Percentiles rank a stretch among this genome's conserved stretches.
These are phyloP conservation scores for Amanita molliuscula DNA, from an alignment of 768 basidiomycete species.

Conservation along the genomic window DNA sequence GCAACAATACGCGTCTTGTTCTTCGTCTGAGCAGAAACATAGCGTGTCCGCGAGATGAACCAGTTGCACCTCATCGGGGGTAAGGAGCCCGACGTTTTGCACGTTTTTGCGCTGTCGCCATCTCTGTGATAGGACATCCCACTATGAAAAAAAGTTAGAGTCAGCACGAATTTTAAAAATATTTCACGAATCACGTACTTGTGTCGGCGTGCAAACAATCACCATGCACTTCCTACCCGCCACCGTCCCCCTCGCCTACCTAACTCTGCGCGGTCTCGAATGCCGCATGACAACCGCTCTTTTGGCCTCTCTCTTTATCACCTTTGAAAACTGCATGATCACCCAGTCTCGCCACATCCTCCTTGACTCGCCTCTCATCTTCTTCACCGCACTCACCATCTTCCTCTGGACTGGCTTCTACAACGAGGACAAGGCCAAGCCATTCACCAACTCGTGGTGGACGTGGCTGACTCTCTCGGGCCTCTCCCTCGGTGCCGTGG, in stretches of 20 bases:
- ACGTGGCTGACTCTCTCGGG: slow-evolving; percentile 82
- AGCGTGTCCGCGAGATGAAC: slow-evolving; percentile 96
- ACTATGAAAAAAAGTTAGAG: slow-evolving; percentile 35
- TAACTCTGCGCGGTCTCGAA: slow-evolving; percentile 88
- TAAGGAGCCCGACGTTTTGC: slow-evolving; percentile 84
- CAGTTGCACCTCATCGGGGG: slow-evolving; percentile 92
- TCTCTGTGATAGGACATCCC: slow-evolving; percentile 89
- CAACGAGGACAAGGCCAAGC: slow-evolving; percentile 78
- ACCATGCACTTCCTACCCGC: slow-evolving; percentile 98
- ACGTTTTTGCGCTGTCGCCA: slow-evolving; percentile 98
- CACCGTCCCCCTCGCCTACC: slow-evolving; percentile 84
- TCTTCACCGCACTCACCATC: slow-evolving; percentile 88
- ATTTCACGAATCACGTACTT: slow-evolving; percentile 37
- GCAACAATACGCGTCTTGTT: slow-evolving; percentile 91
- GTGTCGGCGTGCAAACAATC: slow-evolving; percentile 86
- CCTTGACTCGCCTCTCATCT: slow-evolving; percentile 95
- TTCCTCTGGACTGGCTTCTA: slow-evolving; percentile 87
- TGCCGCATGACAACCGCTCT: slow-evolving; percentile 89
- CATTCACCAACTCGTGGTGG: slow-evolving; percentile 91
- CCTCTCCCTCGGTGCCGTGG: slow-evolving; percentile 82
- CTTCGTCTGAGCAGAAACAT: slow-evolving; percentile 90
- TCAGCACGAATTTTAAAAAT: slow-evolving; percentile 3
- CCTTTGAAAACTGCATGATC: slow-evolving; percentile 92
- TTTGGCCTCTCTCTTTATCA: slow-evolving; percentile 83
- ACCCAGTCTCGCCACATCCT: slow-evolving; percentile 97